Base-by-base conservation (phyloP, 1,284 basidiomycete genomes). In the Leccinum subrobustum region DNA sequence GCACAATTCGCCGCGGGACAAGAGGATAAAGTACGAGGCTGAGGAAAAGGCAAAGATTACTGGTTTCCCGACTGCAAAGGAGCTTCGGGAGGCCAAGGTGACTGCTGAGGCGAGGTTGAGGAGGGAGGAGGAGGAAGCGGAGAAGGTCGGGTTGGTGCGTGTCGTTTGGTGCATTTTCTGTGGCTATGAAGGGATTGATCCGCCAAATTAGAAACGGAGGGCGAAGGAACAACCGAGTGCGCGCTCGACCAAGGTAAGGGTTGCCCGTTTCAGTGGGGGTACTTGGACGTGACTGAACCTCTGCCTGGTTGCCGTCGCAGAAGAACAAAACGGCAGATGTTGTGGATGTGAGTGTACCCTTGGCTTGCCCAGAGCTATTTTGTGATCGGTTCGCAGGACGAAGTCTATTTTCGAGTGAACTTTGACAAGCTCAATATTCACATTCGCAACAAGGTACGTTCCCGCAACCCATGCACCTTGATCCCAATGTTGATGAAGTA, bases 361-460 rank as follows among this genome's bases (percentile, higher is more conserved):
- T 39, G 25, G 23, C 44, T 20, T 54, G 47, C 18, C 53, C 58
- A 18, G 39, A 31, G 20, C 3, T 23, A 25, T n/a, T 52, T 59
- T 54, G 60, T 63, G 62, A 50, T 61, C 20, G 44, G n/a, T 23
- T 54, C 39, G 2, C 62, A 95, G 92, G 84, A 89, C 20, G 79
- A 79, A 3, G 82, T 90, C 23, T 89, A 89, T 75, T 91, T 95
- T 71, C 86, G 91, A 52, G 83, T 98, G 58, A 95, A 97, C 75
- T 91, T 88, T 70, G 91, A 96, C 66, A 90, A 87, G 66, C 96
- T 96, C 76, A 89, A 93, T 67, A 81, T 95, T 35, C 88, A 93
- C 67, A 87, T 98, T 54, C 89, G 96, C 37, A 96, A 97, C 75
- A 83, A 90, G 73, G 93, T 92, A 67, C 39, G 82, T 68, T 61